Conservation (phyloP, 1,139 yeast genomes). For the Taphrina communis region DNA sequence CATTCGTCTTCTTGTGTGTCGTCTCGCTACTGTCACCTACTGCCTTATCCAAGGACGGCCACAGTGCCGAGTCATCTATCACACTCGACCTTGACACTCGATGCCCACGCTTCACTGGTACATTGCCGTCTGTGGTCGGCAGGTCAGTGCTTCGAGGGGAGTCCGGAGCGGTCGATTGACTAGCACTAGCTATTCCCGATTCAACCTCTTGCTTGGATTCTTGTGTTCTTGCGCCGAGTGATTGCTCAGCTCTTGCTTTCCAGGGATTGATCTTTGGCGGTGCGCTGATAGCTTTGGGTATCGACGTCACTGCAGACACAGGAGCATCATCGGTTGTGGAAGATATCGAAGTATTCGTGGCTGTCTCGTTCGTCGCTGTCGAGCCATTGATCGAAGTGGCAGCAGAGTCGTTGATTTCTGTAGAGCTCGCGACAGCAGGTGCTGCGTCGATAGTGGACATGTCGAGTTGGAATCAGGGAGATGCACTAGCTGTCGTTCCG, state of each 20-base stretch:
- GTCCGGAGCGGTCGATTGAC: not conserved
- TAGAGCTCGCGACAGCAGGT: not conserved
- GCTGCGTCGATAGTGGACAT: slow-evolving; percentile 6
- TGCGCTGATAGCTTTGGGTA: slow-evolving; percentile 7
- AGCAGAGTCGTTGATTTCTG: slow-evolving; percentile 9
- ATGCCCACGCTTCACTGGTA: not conserved
- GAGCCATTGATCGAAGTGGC: slow-evolving; percentile 24
- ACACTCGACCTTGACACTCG: slow-evolving; percentile 32
- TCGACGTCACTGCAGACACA: not conserved
- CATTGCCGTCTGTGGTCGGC: not conserved
- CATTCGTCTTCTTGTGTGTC: slow-evolving; percentile 16
- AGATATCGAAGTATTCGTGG: slow-evolving; percentile 15
- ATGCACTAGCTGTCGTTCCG: not conserved
- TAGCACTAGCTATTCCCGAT: not conserved
- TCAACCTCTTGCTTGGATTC: not conserved
- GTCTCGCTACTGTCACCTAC: slow-evolving; percentile 19
- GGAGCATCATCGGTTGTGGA: slow-evolving; percentile 11
- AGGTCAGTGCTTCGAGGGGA: not conserved
- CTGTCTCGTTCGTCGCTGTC: slow-evolving; percentile 24
- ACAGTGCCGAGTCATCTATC: slow-evolving; percentile 36
- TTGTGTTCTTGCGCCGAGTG: not conserved
- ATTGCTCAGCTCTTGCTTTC: slow-evolving; percentile 28
- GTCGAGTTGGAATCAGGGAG: not conserved
- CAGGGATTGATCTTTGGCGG: slow-evolving; percentile 40
- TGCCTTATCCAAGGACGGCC: slow-evolving; percentile 44